A percentile compares a stretch with the other conserved stretches of the same genome.
Evolutionary conservation across 164 flowering plant species (phyloP).

Genomic region (Berberis thunbergii): DNA sequence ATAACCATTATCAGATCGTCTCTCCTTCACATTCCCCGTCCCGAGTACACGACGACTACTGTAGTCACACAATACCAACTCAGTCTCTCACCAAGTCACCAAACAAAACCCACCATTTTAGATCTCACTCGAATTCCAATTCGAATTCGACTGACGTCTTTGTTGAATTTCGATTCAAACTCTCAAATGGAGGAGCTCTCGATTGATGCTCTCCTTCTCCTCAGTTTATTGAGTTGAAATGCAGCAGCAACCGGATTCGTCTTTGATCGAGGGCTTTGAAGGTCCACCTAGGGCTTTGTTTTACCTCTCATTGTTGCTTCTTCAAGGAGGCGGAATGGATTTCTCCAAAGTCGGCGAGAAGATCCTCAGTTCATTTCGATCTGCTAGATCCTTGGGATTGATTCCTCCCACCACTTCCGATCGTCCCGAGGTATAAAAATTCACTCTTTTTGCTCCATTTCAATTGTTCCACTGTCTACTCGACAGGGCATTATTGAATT

Average conservation of each 20-base stretch:
- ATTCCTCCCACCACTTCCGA: conserved; percentile 55
- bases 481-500: neutral
- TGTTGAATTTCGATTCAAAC: too few species aligned
- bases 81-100: too few species aligned
- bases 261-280: conserved; percentile 43
- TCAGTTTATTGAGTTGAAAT: conserved; percentile 25
- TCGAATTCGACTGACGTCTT: too few species aligned
- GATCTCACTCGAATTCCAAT: too few species aligned
- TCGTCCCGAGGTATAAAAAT: conserved; percentile 73
- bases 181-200: too few species aligned
- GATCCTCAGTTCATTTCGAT: conserved; percentile 83
- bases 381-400: conserved; percentile 86
- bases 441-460: neutral
- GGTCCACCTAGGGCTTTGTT: conserved; percentile 49
- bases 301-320: conserved; percentile 48
- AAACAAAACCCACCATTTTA: too few species aligned
- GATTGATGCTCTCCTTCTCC: neutral
- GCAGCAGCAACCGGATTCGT: conserved; percentile 22
- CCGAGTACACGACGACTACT: too few species aligned
- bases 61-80: too few species aligned
- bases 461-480: neutral
- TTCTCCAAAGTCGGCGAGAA: conserved; percentile 92
- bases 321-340: conserved; percentile 81
- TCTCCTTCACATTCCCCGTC: too few species aligned
- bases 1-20: too few species aligned